Percentiles rank a stretch among this genome's conserved stretches.
Evolutionary conservation across 2,329 filamentous ascomycete species (phyloP).

Genomic region (Neonectria coccinea): DNA sequence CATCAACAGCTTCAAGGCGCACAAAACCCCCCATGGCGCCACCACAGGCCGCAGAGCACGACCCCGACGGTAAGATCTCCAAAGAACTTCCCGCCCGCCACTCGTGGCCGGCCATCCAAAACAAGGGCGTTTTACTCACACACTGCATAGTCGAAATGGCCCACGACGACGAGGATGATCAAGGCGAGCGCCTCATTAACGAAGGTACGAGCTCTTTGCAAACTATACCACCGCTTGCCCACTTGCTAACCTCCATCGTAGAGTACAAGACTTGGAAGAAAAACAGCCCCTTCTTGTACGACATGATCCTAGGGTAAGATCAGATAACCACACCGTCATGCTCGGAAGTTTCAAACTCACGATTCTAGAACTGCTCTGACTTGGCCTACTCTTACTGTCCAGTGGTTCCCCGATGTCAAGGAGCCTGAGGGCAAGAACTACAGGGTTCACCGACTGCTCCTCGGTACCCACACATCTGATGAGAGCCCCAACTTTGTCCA

Average conservation of each 20-base stretch:
- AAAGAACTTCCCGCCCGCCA: neutral
- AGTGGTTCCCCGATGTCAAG: slow-evolving; percentile 98
- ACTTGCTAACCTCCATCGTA: slow-evolving; percentile 50
- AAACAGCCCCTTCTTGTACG: slow-evolving; percentile 97
- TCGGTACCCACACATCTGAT: slow-evolving; percentile 94
- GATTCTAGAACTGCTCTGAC: slow-evolving; percentile 81
- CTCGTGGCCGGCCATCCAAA: slow-evolving; percentile 15
- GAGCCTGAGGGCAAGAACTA: slow-evolving; percentile 88
- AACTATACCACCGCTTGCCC: neutral
- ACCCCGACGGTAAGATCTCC: slow-evolving; percentile 51
- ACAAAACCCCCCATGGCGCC: slow-evolving; percentile 49
- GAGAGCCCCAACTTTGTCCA: slow-evolving; percentile 91
- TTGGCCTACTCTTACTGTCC: slow-evolving; percentile 96
- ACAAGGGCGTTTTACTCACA: slow-evolving; percentile 20
- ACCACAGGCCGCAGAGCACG: slow-evolving; percentile 50
- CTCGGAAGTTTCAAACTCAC: slow-evolving; percentile 24
- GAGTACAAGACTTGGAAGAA: slow-evolving; percentile 99
- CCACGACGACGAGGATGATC: slow-evolving; percentile 77
- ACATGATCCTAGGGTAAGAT: slow-evolving; percentile 88
- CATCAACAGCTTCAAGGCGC: slow-evolving; percentile 1
- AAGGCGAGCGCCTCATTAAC: slow-evolving; percentile 90
- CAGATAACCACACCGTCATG: neutral
- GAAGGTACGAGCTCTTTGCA: slow-evolving; percentile 69
- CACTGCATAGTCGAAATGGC: slow-evolving; percentile 51
- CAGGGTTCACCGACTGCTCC: slow-evolving; percentile 86